Evolutionary conservation across 371 early-diverging fungal genomes (phyloP).

Genomic region (Encephalitozoon romaleae): DNA sequence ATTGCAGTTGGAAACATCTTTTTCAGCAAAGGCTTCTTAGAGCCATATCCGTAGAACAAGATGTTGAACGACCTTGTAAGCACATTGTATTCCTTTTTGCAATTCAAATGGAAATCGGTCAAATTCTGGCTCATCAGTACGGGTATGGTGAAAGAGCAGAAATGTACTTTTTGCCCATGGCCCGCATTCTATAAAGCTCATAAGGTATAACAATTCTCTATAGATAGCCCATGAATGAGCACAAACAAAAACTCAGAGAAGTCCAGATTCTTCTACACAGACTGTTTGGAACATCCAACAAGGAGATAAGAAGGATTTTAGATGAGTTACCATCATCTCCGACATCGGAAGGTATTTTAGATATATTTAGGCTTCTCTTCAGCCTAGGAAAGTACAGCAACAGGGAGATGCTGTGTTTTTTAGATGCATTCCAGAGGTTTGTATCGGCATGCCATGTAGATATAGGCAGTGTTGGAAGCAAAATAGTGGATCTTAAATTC

Average conservation of each 20-base stretch:
- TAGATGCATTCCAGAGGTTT: background rate
- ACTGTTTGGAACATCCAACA: background rate
- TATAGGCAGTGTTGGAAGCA: background rate
- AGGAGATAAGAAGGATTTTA: background rate
- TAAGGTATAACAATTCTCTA: background rate
- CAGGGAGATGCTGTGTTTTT: slow-evolving; percentile 11
- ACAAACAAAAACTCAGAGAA: background rate
- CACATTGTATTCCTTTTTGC: slow-evolving; percentile 34
- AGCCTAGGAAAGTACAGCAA: slow-evolving; percentile 14
- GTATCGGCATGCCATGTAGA: background rate
- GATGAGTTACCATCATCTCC: background rate
- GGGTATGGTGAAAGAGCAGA: background rate
- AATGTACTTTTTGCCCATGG: background rate
- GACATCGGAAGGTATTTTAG: background rate
- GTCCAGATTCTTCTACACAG: slow-evolving; percentile 5
- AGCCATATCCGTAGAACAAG: slow-evolving; percentile 58
- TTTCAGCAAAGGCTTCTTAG: slow-evolving; percentile 40
- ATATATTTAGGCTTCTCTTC: slow-evolving; percentile 2
- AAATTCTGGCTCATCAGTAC: slow-evolving; percentile 10
- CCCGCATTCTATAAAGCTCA: background rate
- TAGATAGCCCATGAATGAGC: background rate
- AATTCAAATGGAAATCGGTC: slow-evolving; percentile 40
- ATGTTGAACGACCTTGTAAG: slow-evolving; percentile 49
- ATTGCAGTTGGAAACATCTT: slow-evolving; percentile 50
- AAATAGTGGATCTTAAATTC: slow-evolving; percentile 11